Evolutionary conservation across 1,284 basidiomycete species (phyloP).

Genomic region (Ganoderma resinaceum): DNA sequence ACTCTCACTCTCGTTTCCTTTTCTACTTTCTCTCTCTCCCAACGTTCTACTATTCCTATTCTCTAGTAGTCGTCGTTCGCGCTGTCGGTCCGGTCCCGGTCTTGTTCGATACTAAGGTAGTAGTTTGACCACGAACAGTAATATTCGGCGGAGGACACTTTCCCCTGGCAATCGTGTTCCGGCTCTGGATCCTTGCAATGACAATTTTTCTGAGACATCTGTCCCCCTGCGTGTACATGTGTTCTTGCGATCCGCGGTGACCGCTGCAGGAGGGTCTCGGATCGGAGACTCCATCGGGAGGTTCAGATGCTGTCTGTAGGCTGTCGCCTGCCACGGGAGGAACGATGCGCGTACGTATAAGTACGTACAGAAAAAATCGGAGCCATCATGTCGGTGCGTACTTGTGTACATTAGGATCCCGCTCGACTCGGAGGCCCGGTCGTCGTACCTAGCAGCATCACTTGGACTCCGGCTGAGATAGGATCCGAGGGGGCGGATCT

Average conservation of each 20-base stretch:
- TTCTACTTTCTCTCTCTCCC: no score
- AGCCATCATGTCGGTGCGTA: background rate
- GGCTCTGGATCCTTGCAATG: slow-evolving; percentile 1
- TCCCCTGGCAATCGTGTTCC: background rate
- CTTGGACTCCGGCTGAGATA: background rate
- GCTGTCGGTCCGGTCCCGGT: background rate
- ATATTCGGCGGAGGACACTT: background rate
- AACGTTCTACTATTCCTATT: background rate
- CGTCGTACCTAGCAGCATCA: background rate
- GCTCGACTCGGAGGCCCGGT: background rate
- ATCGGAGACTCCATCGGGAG: background rate
- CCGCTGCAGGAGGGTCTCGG: background rate
- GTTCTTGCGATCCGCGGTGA: background rate
- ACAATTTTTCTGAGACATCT: background rate
- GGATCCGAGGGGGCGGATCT: background rate
- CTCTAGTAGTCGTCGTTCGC: background rate
- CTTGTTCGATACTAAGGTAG: background rate
- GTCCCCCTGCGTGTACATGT: background rate
- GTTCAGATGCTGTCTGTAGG: background rate
- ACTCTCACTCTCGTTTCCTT: background rate
- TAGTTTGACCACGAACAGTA: background rate
- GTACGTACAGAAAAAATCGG: background rate
- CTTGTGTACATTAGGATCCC: background rate
- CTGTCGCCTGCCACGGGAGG: background rate
- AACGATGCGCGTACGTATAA: background rate